phyloP scores from a whole-genome alignment of 345 rosid genomes.

The Rhodomyrtus tomentosa region DNA sequence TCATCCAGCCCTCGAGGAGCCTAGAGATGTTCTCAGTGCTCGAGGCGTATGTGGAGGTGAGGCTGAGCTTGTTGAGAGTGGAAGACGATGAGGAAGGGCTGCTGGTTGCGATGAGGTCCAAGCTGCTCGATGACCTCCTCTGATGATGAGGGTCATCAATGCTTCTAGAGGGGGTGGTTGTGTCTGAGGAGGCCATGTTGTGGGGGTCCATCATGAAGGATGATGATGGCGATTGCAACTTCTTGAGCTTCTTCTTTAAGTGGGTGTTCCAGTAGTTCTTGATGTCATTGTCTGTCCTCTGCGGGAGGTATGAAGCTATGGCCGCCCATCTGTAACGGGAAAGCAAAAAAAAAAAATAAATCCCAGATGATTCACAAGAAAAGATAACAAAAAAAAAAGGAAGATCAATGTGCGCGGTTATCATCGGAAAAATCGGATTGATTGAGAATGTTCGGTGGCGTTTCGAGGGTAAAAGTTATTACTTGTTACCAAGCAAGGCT shows the following conservation, averaged over 20 bases:
- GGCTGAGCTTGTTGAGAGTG: conserved; percentile 5
- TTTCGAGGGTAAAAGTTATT: conserved; percentile 12
- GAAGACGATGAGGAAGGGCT: conserved; percentile 2
- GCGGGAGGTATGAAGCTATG: conserved; percentile 96
- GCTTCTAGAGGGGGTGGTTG: conserved; percentile 8
- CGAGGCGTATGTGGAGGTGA: conserved; percentile 52
- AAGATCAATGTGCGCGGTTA: background rate
- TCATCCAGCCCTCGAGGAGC: conserved; percentile 19
- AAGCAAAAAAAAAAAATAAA: background rate
- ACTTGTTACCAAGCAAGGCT: conserved; percentile 99
- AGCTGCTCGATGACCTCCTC: conserved; percentile 3
- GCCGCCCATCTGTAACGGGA: conserved; percentile 75
- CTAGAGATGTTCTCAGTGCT: conserved; percentile 64
- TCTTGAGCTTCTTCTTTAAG: conserved; percentile 91
- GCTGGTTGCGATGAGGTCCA: conserved; percentile 12
- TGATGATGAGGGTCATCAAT: conserved; percentile 6
- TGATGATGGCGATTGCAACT: conserved; percentile 26
- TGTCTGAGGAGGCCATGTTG: conserved; percentile 10
- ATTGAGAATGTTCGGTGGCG: background rate
- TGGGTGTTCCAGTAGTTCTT: conserved; percentile 99
- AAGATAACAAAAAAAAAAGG: background rate
- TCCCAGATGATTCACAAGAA: background rate
- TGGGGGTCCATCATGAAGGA: conserved; percentile 2
- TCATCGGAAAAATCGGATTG: background rate
- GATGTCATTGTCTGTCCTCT: conserved; percentile 69